Evolutionary conservation across 495 filamentous ascomycete species (phyloP), one percentile per base, ranked within the genome.

Genomic region (Penicillium canariense): DNA sequence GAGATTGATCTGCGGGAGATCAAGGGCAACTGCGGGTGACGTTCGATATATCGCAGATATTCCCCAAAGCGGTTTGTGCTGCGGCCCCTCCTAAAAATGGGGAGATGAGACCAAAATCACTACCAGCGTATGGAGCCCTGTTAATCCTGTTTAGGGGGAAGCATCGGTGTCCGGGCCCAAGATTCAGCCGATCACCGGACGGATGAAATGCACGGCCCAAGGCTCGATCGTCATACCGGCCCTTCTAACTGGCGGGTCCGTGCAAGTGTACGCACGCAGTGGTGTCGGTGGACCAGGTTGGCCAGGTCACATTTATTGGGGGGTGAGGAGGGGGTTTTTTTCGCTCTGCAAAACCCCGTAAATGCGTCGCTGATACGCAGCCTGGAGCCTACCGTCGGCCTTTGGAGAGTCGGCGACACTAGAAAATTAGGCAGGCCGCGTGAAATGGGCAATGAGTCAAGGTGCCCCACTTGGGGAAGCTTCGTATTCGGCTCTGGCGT

Each of bases 401-500:
- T 40, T 40, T 40, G 38, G 38, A 28, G 42, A 26, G 9, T 22
- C 22, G 23, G 14, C 18, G 14, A 28, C 10, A 23, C 15, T 28
- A 2, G 8, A 4, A 43, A 27, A 27, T 20, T 46, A 46, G 43
- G 43, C 43, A 46, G 25, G 25, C 25, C 43, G 43, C 43, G 43
- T 46, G 23, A 30, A 46, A 6, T 32, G 6, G 30, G 30, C 12
- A 46, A 46, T 46, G 43, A 46, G 43, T 46, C 43, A 46, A 30
- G 25, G 26, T 3, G 43, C 23, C 8, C 26, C 43, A 46, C 25
- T 25, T n/a, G 11, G 22, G 38, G 43, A 30, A 30, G 25, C 26
- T 30, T 46, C 43, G 43, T 46, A 46, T 46, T 46, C 43, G 43
- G 43, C 43, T 46, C 7, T 18, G 23, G 25, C 43, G 26, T 30